A percentile compares a stretch with the other conserved stretches of the same genome.
phyloP scores from a whole-genome alignment of 2,329 filamentous ascomycete species.

The Arthroderma uncinatum region DNA sequence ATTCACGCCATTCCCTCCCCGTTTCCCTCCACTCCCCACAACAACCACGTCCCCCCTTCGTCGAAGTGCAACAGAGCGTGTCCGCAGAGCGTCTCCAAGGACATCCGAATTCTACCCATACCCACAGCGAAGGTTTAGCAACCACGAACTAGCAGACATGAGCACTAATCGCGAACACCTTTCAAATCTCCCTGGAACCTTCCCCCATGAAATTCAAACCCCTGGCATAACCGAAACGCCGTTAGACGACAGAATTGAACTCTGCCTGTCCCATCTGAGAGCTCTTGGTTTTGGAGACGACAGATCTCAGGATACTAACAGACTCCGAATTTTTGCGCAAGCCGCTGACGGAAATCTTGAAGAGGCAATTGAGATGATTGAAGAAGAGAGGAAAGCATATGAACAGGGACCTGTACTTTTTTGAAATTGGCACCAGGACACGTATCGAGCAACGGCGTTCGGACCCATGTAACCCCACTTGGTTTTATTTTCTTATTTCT shows the following conservation, averaged over 20 bases:
- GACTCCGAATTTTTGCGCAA: conserved; percentile 36
- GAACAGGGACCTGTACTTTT: conserved; percentile 17
- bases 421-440: neutral
- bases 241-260: conserved; percentile 18
- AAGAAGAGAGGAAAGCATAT: conserved; percentile 38
- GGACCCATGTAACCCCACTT: neutral
- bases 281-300: conserved; percentile 33
- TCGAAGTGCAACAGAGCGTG: conserved; percentile 5
- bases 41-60: neutral
- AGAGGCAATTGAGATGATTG: conserved; percentile 42
- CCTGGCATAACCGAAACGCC: neutral
- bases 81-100: conserved; percentile 5
- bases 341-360: conserved; percentile 33
- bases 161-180: neutral
- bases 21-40: neutral
- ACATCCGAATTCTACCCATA: neutral
- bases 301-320: conserved; percentile 26
- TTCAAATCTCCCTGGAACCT: conserved; percentile 19
- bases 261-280: conserved; percentile 31
- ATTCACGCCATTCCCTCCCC: neutral
- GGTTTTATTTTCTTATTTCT: neutral
- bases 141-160: conserved; percentile 1
- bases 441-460: neutral
- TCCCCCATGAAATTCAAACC: conserved; percentile 16
- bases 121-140: neutral